Conservation (phyloP, 192 early-diverging fungal genomes). For the Linnemannia zychae region DNA sequence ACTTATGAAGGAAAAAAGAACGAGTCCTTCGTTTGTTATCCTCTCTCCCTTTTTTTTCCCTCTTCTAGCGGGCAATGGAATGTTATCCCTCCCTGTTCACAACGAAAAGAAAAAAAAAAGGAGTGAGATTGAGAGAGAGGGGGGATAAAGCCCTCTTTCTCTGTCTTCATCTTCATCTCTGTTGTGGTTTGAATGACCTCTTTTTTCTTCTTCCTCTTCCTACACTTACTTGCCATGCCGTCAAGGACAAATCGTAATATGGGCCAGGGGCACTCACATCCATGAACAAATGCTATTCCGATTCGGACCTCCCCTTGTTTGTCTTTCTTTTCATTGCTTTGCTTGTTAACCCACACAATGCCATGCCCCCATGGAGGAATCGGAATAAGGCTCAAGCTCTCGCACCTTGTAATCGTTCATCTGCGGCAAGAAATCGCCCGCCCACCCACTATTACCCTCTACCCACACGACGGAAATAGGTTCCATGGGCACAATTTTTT, state of each 20-base stretch:
- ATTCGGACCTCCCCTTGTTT: slow-evolving; percentile 8
- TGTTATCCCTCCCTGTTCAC: slow-evolving; percentile 5
- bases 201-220: background rate
- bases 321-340: background rate
- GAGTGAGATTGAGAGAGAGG: too few species aligned
- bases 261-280: background rate
- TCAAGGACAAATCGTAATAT: slow-evolving; percentile 39
- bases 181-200: slow-evolving; percentile 10
- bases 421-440: background rate
- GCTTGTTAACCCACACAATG: background rate
- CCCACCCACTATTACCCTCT: too few species aligned
- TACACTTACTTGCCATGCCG: background rate
- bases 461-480: background rate
- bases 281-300: background rate
- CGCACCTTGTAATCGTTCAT: too few species aligned
- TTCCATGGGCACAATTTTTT: background rate
- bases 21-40: too few species aligned
- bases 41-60: slow-evolving; percentile 13
- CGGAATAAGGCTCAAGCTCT: background rate
- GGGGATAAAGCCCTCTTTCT: too few species aligned
- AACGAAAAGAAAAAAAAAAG: background rate
- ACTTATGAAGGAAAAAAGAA: too few species aligned
- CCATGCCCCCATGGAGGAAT: background rate
- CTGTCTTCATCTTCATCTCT: background rate
- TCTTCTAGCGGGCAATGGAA: slow-evolving; percentile 29